phyloP scores from a whole-genome alignment of 2,329 filamentous ascomycete species.

The Phaeoacremonium minimum region DNA sequence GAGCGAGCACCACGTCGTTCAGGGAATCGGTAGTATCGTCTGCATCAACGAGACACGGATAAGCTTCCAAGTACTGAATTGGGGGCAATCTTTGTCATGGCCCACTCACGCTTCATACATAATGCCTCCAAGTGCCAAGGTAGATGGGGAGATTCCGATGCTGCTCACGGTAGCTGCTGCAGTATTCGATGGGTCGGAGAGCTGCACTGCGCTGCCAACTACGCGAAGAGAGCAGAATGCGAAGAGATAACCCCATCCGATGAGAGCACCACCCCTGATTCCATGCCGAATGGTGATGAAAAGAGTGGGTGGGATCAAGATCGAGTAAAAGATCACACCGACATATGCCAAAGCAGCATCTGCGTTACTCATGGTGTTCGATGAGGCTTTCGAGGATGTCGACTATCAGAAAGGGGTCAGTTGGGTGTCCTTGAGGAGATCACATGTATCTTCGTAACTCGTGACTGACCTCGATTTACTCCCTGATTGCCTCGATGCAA shows the following conservation, averaged over 20 bases:
- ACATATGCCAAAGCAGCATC: constrained; percentile 15
- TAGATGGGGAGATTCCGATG: constrained; percentile 31
- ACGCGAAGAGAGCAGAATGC: constrained; percentile 31
- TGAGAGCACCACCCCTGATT: constrained; percentile 15
- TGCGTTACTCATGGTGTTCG: constrained; percentile 1
- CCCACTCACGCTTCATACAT: constrained; percentile 28
- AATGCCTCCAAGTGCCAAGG: constrained; percentile 22
- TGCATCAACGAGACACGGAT: too few species aligned
- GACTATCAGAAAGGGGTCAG: too few species aligned
- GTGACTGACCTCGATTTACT: too few species aligned
- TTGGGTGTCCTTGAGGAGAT: too few species aligned
- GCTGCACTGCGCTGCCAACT: constrained; percentile 22
- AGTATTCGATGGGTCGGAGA: constrained; percentile 15
- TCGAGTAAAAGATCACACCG: constrained; percentile 27
- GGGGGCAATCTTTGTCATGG: too few species aligned
- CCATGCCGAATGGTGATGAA: constrained; percentile 28
- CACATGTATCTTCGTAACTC: too few species aligned
- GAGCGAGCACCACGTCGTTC: too few species aligned
- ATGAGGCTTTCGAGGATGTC: neutral
- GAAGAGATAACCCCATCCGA: constrained; percentile 32
- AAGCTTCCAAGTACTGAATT: too few species aligned
- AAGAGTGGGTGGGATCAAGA: constrained; percentile 21
- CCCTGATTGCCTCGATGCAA: too few species aligned
- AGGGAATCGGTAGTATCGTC: too few species aligned
- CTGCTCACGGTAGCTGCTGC: constrained; percentile 27